These are phyloP conservation scores for Alternaria consortialis DNA, from an alignment of 2,329 filamentous ascomycete species.

Conservation along the genomic window DNA sequence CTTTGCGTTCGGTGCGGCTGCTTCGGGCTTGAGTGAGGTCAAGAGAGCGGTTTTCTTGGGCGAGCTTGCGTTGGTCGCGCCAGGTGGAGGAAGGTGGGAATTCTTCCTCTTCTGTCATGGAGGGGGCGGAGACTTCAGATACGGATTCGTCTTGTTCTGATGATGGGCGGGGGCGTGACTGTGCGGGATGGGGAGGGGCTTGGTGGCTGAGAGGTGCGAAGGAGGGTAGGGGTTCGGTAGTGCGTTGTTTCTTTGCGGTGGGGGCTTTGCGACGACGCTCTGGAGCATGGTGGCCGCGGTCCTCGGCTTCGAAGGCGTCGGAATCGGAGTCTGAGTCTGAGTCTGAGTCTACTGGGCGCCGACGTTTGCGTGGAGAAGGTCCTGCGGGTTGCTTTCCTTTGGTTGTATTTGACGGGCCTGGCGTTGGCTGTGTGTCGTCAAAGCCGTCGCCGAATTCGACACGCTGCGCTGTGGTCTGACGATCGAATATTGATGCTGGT, in stretches of 20 bases:
- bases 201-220: slow-evolving; percentile 42
- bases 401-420: slow-evolving; percentile 31
- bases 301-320: slow-evolving; percentile 56
- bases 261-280: slow-evolving; percentile 49
- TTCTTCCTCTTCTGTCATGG: slow-evolving; percentile 34
- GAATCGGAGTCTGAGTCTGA: slow-evolving; percentile 47
- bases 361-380: slow-evolving; percentile 36
- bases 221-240: slow-evolving; percentile 24
- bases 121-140: slow-evolving; percentile 37
- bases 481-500: slow-evolving; percentile 50
- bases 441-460: slow-evolving; percentile 52
- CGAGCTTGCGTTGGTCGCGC: slow-evolving; percentile 25
- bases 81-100: slow-evolving; percentile 28
- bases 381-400: slow-evolving; percentile 42
- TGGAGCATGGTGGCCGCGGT: slow-evolving; percentile 45
- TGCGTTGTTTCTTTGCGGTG: slow-evolving; percentile 39
- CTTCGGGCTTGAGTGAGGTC: neutral
- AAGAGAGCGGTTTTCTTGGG: slow-evolving; percentile 24
- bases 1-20: slow-evolving; percentile 23
- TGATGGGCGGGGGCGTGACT: neutral
- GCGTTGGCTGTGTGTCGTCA: slow-evolving; percentile 38
- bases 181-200: slow-evolving; percentile 15
- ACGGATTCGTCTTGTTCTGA: slow-evolving; percentile 29
- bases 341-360: slow-evolving; percentile 35
- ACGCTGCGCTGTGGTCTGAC: slow-evolving; percentile 50